Percentiles rank a stretch among this genome's conserved stretches.
These are phyloP conservation scores for Epichloe gansuensis DNA, from an alignment of 2,329 filamentous ascomycete genomes.

Conservation along the genomic window DNA sequence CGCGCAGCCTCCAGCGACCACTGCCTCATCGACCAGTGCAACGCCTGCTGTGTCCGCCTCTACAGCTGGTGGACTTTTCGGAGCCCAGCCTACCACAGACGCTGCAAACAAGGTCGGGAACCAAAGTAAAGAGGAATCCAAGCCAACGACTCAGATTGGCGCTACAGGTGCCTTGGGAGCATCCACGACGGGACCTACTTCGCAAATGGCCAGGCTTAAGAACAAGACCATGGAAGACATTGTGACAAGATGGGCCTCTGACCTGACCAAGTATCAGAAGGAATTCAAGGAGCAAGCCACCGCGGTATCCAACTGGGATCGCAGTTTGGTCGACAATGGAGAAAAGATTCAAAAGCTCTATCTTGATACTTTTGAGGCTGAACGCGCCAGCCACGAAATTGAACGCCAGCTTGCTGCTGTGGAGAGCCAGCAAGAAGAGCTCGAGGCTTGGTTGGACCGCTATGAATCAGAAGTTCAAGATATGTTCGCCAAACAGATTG, in stretches of 20 bases:
- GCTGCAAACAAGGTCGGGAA: conserved; percentile 9
- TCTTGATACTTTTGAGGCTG: conserved; percentile 82
- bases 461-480: conserved; percentile 89
- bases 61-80: conserved; percentile 18
- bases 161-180: conserved; percentile 41
- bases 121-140: conserved; percentile 16
- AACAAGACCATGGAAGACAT: conserved; percentile 99
- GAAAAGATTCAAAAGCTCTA: conserved; percentile 93
- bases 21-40: conserved; percentile 17
- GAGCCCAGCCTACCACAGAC: conserved; percentile 21
- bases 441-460: conserved; percentile 75
- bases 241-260: conserved; percentile 90
- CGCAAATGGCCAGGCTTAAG: conserved; percentile 80
- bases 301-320: conserved; percentile 83
- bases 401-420: conserved; percentile 83
- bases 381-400: conserved; percentile 84
- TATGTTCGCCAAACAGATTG: conserved; percentile 69
- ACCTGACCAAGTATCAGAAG: conserved; percentile 91
- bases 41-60: conserved; percentile 14
- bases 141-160: conserved; percentile 17
- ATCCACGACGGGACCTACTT: conserved; percentile 70
- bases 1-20: conserved; percentile 16
- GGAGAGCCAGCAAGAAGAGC: conserved; percentile 84
- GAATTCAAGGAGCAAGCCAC: conserved; percentile 86
- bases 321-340: conserved; percentile 82